These are phyloP conservation scores for Aspergillus spinulosporus DNA, from an alignment of 2,329 filamentous ascomycete genomes.

Conservation along the genomic window DNA sequence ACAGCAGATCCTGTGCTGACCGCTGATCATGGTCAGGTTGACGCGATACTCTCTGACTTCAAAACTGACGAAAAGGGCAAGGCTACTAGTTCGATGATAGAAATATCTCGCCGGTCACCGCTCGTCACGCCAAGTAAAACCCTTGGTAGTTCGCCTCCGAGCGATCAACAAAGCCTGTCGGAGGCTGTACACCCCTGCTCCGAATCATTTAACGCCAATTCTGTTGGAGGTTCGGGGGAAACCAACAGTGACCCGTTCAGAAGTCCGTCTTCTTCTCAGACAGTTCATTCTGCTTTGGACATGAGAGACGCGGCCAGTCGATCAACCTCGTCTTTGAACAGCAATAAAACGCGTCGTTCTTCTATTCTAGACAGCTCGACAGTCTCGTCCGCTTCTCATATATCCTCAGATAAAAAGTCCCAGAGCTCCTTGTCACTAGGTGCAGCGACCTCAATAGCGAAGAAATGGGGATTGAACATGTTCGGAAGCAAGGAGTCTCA, in stretches of 20 bases:
- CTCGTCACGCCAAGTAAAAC: slow-evolving; percentile 55
- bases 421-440: slow-evolving; percentile 46
- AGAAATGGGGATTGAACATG: slow-evolving; percentile 60
- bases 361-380: slow-evolving; percentile 34
- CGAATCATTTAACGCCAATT: slow-evolving; percentile 55
- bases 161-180: slow-evolving; percentile 37
- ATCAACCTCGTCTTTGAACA: slow-evolving; percentile 29
- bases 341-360: slow-evolving; percentile 31
- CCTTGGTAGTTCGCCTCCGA: slow-evolving; percentile 46
- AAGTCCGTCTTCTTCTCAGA: slow-evolving; percentile 32
- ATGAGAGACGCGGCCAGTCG: slow-evolving; percentile 24
- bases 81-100: slow-evolving; percentile 66
- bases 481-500: slow-evolving; percentile 46
- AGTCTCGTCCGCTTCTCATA: slow-evolving; percentile 27
- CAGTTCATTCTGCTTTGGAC: slow-evolving; percentile 25
- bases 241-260: slow-evolving; percentile 24
- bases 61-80: slow-evolving; percentile 59
- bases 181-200: slow-evolving; percentile 41
- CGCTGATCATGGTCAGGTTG: slow-evolving; percentile 66
- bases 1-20: slow-evolving; percentile 66
- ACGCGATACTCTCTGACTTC: slow-evolving; percentile 59
- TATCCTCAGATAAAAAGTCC: slow-evolving; percentile 38
- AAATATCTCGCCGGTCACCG: slow-evolving; percentile 63
- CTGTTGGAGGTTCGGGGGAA: slow-evolving; percentile 30
- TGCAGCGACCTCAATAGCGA: slow-evolving; percentile 57